Base-by-base conservation (phyloP, 2,329 filamentous ascomycete genomes). In the Lizonia empirigonia region DNA sequence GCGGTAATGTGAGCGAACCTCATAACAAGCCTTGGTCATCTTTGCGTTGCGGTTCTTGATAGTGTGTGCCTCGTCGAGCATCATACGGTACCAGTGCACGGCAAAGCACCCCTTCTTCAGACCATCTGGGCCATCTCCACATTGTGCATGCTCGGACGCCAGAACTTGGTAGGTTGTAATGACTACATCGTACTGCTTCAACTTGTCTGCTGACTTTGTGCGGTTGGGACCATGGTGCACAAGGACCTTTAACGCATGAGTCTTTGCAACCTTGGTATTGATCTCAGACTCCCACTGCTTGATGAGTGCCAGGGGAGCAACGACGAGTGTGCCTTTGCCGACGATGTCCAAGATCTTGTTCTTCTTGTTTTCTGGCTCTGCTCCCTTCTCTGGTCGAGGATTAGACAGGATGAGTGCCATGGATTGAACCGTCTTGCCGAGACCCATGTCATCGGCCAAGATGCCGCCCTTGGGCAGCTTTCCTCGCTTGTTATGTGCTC, bases 1-100 rank as follows among this genome's bases (percentile, higher is more conserved):
- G 54, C 94, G 83, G 66, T 96, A 97, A 70, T 94, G 88, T 16
- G 90, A 87, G 23, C 87, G 81, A 24, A 99, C 76, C 1, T 90
- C 90, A 69, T 87, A 99, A 60, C 90, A 94, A 1, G 94, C 92
- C 71, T 96, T 91, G 1, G 93, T 96, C 32, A 90, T 87, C 75
- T 99, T 99, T 18, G 94, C 91, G 61, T 95, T 96, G 57, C 93
- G 87, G 69, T 99, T 99, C 77, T 99, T 99, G 82, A 99, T 97
- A 1, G 90, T 96, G 72, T 99, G 94, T 1, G 94, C 94, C 77
- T 99, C 94, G 58, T 99, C 94, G 2, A 99, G 82, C 58, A 99
- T 93, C 55, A 97, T 84, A 42, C 94, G 88, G 77, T 94, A 97
- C 94, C 94, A 99, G 65, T 93, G 86, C 5, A 97, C 79, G 9